Conservation (phyloP, 495 filamentous ascomycete species). For the Annulohypoxylon maeteangense region DNA sequence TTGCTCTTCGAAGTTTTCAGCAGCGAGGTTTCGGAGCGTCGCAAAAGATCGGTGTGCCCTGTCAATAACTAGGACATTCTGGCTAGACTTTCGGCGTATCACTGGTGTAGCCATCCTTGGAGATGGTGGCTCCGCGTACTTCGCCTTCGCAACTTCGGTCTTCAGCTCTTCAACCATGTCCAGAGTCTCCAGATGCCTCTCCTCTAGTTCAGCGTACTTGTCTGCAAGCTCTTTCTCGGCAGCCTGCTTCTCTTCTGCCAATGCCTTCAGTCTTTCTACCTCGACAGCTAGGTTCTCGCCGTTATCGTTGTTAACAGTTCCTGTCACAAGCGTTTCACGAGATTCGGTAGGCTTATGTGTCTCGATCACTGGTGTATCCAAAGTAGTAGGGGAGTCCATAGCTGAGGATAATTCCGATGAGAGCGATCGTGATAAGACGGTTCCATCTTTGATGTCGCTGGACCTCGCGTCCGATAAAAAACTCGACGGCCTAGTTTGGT, state of each 20-base stretch:
- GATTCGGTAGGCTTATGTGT: constrained; percentile 50
- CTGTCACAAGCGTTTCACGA: constrained; percentile 39
- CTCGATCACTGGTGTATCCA: constrained; percentile 69
- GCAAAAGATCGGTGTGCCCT: constrained; percentile 93
- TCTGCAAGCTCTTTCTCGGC: constrained; percentile 75
- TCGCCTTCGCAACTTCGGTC: constrained; percentile 80
- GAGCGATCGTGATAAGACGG: constrained; percentile 89
- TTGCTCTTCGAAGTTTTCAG: constrained; percentile 82
- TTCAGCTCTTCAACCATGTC: constrained; percentile 90
- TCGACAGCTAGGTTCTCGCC: constrained; percentile 65
- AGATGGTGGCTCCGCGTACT: constrained; percentile 67
- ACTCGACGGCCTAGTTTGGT: constrained; percentile 78
- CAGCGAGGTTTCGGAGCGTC: constrained; percentile 85
- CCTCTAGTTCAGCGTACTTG: constrained; percentile 82
- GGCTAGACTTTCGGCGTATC: constrained; percentile 92
- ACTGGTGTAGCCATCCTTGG: constrained; percentile 72
- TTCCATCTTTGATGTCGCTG: constrained; percentile 78
- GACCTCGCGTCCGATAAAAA: constrained; percentile 90
- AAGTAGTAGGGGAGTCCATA: constrained; percentile 80
- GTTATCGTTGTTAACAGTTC: constrained; percentile 45
- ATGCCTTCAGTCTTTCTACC: constrained; percentile 73
- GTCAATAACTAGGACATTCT: constrained; percentile 89
- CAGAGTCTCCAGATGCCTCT: constrained; percentile 81
- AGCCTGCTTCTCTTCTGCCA: constrained; percentile 80
- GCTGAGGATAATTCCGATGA: constrained; percentile 95